Conservation (phyloP, 2,329 filamentous ascomycete genomes). For the Penicillium sp. region DNA sequence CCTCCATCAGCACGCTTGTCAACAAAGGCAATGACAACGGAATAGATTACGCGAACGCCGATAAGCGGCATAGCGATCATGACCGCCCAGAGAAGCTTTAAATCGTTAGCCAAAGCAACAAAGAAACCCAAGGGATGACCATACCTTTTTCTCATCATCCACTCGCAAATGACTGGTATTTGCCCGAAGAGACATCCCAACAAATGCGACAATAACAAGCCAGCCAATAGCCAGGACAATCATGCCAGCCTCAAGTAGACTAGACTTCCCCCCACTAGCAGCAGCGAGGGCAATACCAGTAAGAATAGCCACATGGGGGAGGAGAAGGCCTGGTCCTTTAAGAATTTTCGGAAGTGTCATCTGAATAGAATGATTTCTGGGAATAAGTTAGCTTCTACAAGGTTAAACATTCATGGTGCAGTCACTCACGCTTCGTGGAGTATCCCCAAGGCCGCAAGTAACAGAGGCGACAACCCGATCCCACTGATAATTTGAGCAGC, state of each 20-base stretch:
- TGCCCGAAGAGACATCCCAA: neutral
- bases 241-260: slow-evolving; percentile 6
- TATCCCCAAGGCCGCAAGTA: slow-evolving; percentile 12
- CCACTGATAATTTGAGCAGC: slow-evolving; percentile 12
- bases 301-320: slow-evolving; percentile 10
- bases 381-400: neutral
- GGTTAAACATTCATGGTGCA: neutral
- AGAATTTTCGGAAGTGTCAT: slow-evolving; percentile 1
- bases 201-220: slow-evolving; percentile 1
- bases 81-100: slow-evolving; percentile 9
- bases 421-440: slow-evolving; percentile 11
- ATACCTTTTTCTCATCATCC: slow-evolving; percentile 9
- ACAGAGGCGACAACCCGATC: slow-evolving; percentile 13
- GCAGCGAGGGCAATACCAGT: slow-evolving; percentile 13
- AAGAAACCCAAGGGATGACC: neutral
- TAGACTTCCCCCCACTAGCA: slow-evolving; percentile 3
- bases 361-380: slow-evolving; percentile 12
- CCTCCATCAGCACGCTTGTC: slow-evolving; percentile 2
- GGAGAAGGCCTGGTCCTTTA: neutral
- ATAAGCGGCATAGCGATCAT: slow-evolving; percentile 9
- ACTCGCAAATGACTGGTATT: neutral
- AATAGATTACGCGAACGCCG: slow-evolving; percentile 11
- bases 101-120: neutral
- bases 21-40: neutral
- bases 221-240: slow-evolving; percentile 11